phyloP scores from a whole-genome alignment of 148 eudicot genomes.

The Nepenthes gracilis region DNA sequence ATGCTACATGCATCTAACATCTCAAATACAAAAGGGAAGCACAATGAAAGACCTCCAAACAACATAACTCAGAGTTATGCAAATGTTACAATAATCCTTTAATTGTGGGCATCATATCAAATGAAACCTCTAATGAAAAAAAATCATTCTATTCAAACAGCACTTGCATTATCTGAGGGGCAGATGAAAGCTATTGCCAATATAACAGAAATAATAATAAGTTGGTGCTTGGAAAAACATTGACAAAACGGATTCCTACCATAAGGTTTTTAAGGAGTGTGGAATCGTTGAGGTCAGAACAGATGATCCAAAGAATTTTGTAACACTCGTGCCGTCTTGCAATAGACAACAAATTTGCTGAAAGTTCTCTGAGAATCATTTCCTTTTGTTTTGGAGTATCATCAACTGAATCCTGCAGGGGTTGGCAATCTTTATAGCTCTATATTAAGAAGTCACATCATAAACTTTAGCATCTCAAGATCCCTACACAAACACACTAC shows the following conservation, averaged over 20 bases:
- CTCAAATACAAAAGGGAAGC: no score
- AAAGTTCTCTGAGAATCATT: constrained; percentile 37
- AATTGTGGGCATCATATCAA: no score
- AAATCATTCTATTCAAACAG: no score
- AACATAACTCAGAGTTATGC: no score
- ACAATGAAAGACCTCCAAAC: no score
- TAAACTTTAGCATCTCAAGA: neutral
- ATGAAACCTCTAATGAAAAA: no score
- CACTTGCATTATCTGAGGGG: no score
- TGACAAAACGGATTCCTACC: constrained; percentile 28
- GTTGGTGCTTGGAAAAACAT: no score
- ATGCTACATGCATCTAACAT: no score
- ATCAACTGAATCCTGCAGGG: constrained; percentile 45
- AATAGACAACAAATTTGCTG: constrained; percentile 60
- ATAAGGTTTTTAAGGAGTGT: constrained; percentile 70
- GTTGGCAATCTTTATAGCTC: neutral
- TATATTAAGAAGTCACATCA: neutral
- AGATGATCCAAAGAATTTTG: constrained; percentile 76
- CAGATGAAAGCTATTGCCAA: neutral
- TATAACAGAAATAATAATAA: neutral
- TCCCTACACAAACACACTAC: neutral
- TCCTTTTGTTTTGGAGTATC: constrained; percentile 43
- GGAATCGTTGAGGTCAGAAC: constrained; percentile 71
- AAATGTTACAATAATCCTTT: no score
- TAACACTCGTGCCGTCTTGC: constrained; percentile 86